A percentile compares a stretch with the other conserved stretches of the same genome.
These are phyloP conservation scores for Saccharomycopsis fermentans DNA, from an alignment of 805 yeast species.

Conservation along the genomic window DNA sequence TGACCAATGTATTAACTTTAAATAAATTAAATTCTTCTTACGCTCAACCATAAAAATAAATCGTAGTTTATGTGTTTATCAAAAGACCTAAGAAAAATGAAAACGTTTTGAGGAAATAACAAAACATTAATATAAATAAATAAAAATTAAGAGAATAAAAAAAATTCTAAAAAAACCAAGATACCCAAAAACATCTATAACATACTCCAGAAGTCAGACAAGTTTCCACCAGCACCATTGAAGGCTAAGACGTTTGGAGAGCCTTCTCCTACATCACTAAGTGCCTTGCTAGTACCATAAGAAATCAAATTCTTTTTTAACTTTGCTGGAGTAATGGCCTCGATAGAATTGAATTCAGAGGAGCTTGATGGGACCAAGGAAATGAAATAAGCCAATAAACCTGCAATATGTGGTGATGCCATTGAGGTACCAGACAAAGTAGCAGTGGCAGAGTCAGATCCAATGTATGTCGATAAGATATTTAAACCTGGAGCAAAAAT, in stretches of 20 bases:
- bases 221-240: constrained; percentile 74
- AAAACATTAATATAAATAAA: background rate
- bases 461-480: constrained; percentile 74
- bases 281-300: constrained; percentile 50
- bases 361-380: constrained; percentile 71
- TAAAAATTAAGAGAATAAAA: background rate
- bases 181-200: background rate
- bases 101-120: background rate
- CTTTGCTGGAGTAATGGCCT: constrained; percentile 56
- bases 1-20: too few species aligned
- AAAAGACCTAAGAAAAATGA: background rate
- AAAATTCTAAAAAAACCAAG: background rate
- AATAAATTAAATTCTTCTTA: background rate
- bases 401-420: constrained; percentile 97
- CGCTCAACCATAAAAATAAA: background rate
- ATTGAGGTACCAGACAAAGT: constrained; percentile 91
- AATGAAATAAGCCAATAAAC: constrained; percentile 80
- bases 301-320: constrained; percentile 66
- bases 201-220: constrained; percentile 49
- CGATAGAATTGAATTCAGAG: constrained; percentile 39
- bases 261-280: constrained; percentile 56
- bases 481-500: constrained; percentile 95
- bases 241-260: constrained; percentile 71
- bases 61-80: background rate
- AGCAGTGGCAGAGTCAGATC: constrained; percentile 66